These are phyloP conservation scores for Cydonia oblonga DNA, from an alignment of 331 rosid genomes.

Conservation along the genomic window DNA sequence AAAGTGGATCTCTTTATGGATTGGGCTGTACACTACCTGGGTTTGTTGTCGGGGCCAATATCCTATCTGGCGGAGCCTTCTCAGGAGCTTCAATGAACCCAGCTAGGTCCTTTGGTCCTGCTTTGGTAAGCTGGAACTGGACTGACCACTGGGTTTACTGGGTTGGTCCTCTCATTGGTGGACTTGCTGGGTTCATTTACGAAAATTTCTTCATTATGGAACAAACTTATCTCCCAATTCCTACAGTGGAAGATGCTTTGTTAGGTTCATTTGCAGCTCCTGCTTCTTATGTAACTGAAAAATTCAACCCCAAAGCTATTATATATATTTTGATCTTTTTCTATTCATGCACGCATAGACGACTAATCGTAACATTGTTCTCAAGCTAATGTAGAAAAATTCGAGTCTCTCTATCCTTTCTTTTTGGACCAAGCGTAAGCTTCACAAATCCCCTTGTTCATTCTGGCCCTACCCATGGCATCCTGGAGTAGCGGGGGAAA, in stretches of 20 bases:
- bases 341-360: not conserved
- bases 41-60: constrained; percentile 75
- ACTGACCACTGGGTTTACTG: constrained; percentile 89
- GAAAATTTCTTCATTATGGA: constrained; percentile 56
- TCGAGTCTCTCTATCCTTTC: not conserved
- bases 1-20: constrained; percentile 56
- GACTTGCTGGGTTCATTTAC: constrained; percentile 62
- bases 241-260: constrained; percentile 16
- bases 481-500: not conserved
- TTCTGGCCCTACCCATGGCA: not conserved
- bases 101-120: constrained; percentile 83
- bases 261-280: not conserved
- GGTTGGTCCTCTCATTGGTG: constrained; percentile 86
- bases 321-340: no score
- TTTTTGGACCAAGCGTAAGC: not conserved
- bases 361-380: not conserved
- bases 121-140: constrained; percentile 68
- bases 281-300: not conserved
- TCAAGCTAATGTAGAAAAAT: not conserved
- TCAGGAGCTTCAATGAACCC: constrained; percentile 86
- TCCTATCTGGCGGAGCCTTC: constrained; percentile 72
- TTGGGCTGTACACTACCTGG: constrained; percentile 62
- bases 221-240: constrained; percentile 30
- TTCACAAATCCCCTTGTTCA: not conserved
- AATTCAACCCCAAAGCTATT: not conserved